Base-by-base conservation (phyloP, 2,329 filamentous ascomycete genomes). In the Exophiala sideris region DNA sequence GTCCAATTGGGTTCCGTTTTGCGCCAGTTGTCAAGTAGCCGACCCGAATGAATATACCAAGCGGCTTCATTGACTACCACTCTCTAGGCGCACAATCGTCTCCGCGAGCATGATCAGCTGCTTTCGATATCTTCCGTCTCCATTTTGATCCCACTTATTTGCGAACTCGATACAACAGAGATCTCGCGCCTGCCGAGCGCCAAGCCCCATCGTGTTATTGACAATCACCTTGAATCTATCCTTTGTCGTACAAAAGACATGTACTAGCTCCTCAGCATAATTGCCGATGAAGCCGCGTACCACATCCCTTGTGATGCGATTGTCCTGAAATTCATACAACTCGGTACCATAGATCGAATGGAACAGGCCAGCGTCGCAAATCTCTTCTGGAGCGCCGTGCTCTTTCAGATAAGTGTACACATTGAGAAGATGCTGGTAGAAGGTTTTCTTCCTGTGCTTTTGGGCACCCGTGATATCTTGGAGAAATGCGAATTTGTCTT, bases 271-370 rank as follows among this genome's bases (percentile, higher is more conserved):
- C 45, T 48, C 45, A 12, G 45, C 45, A 48, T 48, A 48, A 20
- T 48, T 32, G 45, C 45, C 45, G 33, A 48, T 48, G 29, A 48
- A 48, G 45, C 45, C 45, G 45, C 45, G 45, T 33, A 48, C 45
- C 33, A 48, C 45, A 4, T 48, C 45, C 45, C 45, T 35, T 36
- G 45, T 48, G 45, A 48, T 20, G 45, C 45, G 45, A 36, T 48
- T 18, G 33, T 48, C 10, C 35, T 41, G 35, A 33, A 41, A 49
- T 10, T 21, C n/a, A 41, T 49, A 49, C 2, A 16, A 42, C 35
- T 49, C 47, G 47, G 47, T 49, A 8, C 47, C 47, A 35, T 49
- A 49, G 47, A 49, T 49, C 35, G 47, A 49, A 33, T 49, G 47
- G 24, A 49, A 49, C 5, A 49, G 47, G 20, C 47, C 47, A 9